These are phyloP conservation scores for Nicotiana undulata DNA, from an alignment of 257 asterid species.

Conservation along the genomic window DNA sequence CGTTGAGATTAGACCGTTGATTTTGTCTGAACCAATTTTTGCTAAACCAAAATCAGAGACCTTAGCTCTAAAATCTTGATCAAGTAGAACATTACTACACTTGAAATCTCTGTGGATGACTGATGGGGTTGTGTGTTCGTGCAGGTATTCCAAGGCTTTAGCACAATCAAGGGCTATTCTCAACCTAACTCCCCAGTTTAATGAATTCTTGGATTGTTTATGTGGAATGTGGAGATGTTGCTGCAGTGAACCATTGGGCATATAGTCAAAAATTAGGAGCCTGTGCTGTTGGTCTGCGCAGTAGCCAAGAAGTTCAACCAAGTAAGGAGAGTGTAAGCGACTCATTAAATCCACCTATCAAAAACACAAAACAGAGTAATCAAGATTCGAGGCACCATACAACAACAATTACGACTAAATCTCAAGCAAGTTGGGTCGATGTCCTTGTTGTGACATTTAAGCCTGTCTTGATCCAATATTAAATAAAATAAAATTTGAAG, in stretches of 20 bases:
- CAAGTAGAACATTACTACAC: constrained; percentile 57
- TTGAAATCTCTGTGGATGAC: constrained; percentile 74
- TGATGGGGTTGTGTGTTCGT: constrained; percentile 62
- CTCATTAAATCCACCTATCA: constrained; percentile 69
- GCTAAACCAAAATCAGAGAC: constrained; percentile 76
- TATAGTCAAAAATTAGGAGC: constrained; percentile 53
- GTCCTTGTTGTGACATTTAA: too few species aligned
- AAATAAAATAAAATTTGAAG: background rate
- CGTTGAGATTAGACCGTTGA: constrained; percentile 62
- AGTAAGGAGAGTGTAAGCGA: constrained; percentile 47
- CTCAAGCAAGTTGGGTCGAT: too few species aligned
- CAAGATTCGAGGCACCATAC: background rate
- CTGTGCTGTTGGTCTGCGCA: constrained; percentile 81
- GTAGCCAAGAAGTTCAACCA: constrained; percentile 63
- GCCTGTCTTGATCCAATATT: too few species aligned
- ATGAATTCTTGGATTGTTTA: background rate
- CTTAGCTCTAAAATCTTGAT: constrained; percentile 54
- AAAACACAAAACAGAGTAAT: background rate
- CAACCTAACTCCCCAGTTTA: constrained; percentile 58
- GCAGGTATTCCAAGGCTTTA: constrained; percentile 61
- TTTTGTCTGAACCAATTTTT: constrained; percentile 64
- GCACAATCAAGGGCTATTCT: constrained; percentile 70
- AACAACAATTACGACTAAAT: too few species aligned
- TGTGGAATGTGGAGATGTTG: constrained; percentile 41
- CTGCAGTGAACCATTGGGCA: constrained; percentile 51